Conservation (phyloP, 2,329 filamentous ascomycete species). For the Lasiodiplodia theobromae region DNA sequence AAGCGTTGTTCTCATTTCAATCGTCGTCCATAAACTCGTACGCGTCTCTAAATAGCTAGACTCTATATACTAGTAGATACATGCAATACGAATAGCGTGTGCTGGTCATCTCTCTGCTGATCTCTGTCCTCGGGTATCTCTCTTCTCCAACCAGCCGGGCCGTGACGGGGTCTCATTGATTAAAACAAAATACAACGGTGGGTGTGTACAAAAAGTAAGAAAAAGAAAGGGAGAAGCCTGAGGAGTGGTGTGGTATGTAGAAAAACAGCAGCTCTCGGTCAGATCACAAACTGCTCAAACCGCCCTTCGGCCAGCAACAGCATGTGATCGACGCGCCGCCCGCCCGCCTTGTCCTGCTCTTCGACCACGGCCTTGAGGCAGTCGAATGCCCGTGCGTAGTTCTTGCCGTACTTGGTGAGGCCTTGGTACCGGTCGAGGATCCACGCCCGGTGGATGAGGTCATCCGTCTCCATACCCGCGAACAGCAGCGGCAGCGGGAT, state of each 20-base stretch:
- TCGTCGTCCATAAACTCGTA: slow-evolving; percentile 7
- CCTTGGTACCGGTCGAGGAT: slow-evolving; percentile 42
- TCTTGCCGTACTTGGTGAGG: slow-evolving; percentile 43
- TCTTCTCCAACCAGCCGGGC: neutral
- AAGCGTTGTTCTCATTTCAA: slow-evolving; percentile 5
- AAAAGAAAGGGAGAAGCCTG: neutral
- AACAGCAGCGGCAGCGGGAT: slow-evolving; percentile 48
- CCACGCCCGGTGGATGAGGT: slow-evolving; percentile 45
- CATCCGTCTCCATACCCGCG: slow-evolving; percentile 47
- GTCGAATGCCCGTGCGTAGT: slow-evolving; percentile 41
- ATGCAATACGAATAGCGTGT: neutral
- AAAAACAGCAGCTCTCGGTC: neutral
- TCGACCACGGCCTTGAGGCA: slow-evolving; percentile 39
- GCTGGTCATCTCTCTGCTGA: neutral
- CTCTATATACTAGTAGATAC: neutral
- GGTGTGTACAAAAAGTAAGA: neutral
- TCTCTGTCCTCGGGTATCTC: slow-evolving; percentile 14
- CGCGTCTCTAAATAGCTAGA: neutral
- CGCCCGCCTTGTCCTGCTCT: slow-evolving; percentile 34
- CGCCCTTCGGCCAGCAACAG: slow-evolving; percentile 18
- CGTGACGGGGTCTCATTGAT: neutral
- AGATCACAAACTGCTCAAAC: slow-evolving; percentile 22
- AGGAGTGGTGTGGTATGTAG: neutral
- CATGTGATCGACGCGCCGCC: slow-evolving; percentile 14
- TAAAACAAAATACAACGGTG: slow-evolving; percentile 4